phyloP scores from a whole-genome alignment of 2,329 filamentous ascomycete genomes.

The Spiromastix sp. region DNA sequence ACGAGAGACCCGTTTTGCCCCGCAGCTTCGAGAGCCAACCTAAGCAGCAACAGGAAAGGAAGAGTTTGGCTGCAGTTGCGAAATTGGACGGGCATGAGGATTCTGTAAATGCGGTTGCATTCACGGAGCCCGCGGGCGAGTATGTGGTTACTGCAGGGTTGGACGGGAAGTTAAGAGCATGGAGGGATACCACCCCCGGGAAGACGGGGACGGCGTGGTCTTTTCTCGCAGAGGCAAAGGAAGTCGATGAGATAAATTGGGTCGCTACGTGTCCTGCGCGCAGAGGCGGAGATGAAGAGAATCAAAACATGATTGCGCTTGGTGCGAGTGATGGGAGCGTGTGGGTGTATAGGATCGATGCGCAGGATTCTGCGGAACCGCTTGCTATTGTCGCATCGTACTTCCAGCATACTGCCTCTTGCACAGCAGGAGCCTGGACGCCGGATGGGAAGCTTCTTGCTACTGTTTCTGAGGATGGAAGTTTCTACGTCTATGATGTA shows the following conservation, averaged over 20 bases:
- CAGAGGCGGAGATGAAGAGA: constrained; percentile 26
- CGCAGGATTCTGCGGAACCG: constrained; percentile 47
- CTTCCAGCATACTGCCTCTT: constrained; percentile 77
- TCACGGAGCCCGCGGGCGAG: constrained; percentile 73
- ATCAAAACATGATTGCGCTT: constrained; percentile 74
- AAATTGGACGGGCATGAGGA: constrained; percentile 84
- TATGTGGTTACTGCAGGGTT: constrained; percentile 79
- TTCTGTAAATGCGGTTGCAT: constrained; percentile 76
- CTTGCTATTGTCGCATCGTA: constrained; percentile 82
- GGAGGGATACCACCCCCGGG: constrained; percentile 42
- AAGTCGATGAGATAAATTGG: constrained; percentile 96
- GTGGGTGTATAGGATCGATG: constrained; percentile 87
- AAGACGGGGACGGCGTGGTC: constrained; percentile 46
- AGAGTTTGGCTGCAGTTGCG: constrained; percentile 55
- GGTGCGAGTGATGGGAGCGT: constrained; percentile 86
- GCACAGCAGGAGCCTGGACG: constrained; percentile 86
- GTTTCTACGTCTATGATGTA: constrained; percentile 85
- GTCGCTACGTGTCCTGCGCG: constrained; percentile 62
- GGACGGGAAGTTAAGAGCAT: constrained; percentile 71
- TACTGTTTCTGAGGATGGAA: constrained; percentile 80
- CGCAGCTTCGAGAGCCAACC: constrained; percentile 62
- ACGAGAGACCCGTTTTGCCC: constrained; percentile 58
- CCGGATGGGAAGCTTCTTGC: constrained; percentile 76
- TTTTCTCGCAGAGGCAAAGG: constrained; percentile 67
- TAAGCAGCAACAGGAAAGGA: constrained; percentile 46